Evolutionary conservation across 345 rosid genomes (phyloP).

Genomic region (Mangifera indica): DNA sequence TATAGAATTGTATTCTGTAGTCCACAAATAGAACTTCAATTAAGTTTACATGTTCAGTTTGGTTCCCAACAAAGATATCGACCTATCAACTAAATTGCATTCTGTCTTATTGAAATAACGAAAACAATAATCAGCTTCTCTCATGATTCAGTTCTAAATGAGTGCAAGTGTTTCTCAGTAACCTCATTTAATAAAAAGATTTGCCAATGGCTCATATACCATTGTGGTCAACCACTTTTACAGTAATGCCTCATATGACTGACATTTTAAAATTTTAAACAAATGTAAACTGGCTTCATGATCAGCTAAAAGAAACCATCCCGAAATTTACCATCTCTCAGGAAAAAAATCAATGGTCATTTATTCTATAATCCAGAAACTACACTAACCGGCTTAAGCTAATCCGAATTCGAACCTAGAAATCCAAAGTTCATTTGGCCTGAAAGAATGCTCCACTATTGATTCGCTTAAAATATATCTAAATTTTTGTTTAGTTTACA

Average conservation of each 20-base stretch:
- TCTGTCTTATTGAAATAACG: neutral
- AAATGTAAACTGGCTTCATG: neutral
- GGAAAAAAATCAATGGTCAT: neutral
- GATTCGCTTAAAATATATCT: neutral
- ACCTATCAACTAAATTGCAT: neutral
- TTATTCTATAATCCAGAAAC: no score
- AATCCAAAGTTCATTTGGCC: neutral
- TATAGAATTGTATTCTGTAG: no score
- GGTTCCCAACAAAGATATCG: neutral
- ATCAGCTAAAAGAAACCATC: no score
- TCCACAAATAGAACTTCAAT: neutral
- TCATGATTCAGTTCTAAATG: neutral
- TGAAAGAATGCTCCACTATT: neutral
- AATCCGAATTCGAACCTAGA: no score
- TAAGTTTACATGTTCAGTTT: neutral
- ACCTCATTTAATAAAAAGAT: neutral
- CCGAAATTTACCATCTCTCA: neutral
- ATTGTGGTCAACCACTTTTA: neutral
- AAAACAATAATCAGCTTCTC: neutral
- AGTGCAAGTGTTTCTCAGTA: neutral
- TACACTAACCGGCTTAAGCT: no score
- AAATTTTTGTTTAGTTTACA: neutral
- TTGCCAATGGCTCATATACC: no score
- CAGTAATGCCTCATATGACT: neutral
- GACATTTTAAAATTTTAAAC: neutral